Evolutionary conservation across 1,284 basidiomycete genomes (phyloP), one percentile per base, ranked within the genome.

Genomic region (Cryptococcus amylolentus): DNA sequence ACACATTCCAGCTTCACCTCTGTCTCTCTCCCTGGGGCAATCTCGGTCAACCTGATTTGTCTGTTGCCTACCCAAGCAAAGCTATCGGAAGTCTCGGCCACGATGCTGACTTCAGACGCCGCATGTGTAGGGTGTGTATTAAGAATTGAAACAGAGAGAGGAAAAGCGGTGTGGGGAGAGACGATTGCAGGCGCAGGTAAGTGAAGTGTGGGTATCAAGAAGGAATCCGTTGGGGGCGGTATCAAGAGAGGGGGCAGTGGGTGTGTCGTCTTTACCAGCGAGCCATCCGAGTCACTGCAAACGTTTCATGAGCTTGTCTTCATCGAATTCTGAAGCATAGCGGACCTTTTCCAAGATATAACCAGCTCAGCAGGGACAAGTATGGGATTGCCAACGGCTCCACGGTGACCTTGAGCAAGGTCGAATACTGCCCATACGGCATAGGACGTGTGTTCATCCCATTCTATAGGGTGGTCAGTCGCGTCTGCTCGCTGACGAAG

Each of bases 21-120:
- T 41, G 44, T 50, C 41, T 51, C 54, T 16, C 65, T 60, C 1
- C 63, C 61, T 2, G 72, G 63, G n/a, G 53, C 50, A 4, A 75
- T 47, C 9, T 58, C 51, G 1, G 68, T 56, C n/a, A 75, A 44
- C 1, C 60, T 51, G 0, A 63, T 54, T 8, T 59, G 57, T 9
- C 73, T 61, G 44, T 63, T 56, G 1, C 75, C 76, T 9, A 57
- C 50, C 73, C 73, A 78, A 1, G 73, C 72, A 51, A 76, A 77
- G 0, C 60, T 60, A 6, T 76, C 72, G 13, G 69, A 62, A n/a
- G 72, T 70, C 26, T 75, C 69, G 14, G 67, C 61, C 9, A 66
- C 57, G 3, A 77, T 52, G 7, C 61, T 46, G 3, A 46, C n/a
- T 20, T 60, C 55, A 5, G 66, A 38, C 3, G 67, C 64, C 0